Conservation (phyloP, 306 rosid species). For the Pterocarpus santalinus region DNA sequence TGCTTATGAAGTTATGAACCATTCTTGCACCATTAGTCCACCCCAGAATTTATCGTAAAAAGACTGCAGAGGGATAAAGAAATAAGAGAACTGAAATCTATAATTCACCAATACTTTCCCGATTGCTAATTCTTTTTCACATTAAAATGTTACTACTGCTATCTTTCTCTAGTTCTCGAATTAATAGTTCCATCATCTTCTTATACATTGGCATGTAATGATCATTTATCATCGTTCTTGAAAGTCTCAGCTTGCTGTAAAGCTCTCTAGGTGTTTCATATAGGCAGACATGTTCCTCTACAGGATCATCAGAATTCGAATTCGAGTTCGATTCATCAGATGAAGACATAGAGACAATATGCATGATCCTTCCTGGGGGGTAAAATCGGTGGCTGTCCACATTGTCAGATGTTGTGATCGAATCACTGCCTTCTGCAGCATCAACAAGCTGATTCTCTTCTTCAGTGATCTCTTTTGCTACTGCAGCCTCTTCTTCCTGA, state of each 20-base stretch:
- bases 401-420: conserved; percentile 65
- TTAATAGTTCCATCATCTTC: conserved; percentile 92
- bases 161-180: conserved; percentile 75
- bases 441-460: conserved; percentile 75
- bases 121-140: conserved; percentile 38
- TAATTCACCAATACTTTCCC: conserved; percentile 25
- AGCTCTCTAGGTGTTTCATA: conserved; percentile 86
- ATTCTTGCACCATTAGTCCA: neutral
- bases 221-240: conserved; percentile 92
- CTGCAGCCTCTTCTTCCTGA: conserved; percentile 79
- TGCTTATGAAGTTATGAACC: neutral
- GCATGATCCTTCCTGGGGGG: conserved; percentile 96
- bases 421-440: conserved; percentile 67
- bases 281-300: conserved; percentile 68
- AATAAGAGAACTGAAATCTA: conserved; percentile 23
- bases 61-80: conserved; percentile 10
- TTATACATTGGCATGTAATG: conserved; percentile 99
- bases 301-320: conserved; percentile 53
- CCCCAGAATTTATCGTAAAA: neutral
- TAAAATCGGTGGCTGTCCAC: conserved; percentile 75
- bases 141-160: conserved; percentile 44
- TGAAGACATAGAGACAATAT: conserved; percentile 67
- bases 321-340: conserved; percentile 47
- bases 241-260: conserved; percentile 93
- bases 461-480: conserved; percentile 78